Conservation (phyloP, 1,284 basidiomycete species). For the Albatrellus sp. region DNA sequence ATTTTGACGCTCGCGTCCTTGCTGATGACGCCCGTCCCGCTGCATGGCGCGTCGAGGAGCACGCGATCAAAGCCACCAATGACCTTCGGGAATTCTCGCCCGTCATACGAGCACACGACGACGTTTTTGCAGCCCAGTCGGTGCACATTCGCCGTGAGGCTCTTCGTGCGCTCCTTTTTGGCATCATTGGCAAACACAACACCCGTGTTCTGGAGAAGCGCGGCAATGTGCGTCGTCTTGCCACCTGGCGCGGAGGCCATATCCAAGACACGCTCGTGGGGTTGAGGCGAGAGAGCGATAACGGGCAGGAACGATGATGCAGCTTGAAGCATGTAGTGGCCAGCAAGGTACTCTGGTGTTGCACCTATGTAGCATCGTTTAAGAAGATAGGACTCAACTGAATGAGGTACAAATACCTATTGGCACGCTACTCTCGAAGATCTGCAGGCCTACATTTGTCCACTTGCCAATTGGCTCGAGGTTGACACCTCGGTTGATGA, state of each 20-base stretch:
- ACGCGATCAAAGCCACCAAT: constrained; percentile 98
- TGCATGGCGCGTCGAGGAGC: constrained; percentile 93
- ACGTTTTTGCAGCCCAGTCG: constrained; percentile 98
- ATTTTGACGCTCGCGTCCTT: constrained; percentile 97
- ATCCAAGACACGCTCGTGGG: constrained; percentile 89
- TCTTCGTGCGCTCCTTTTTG: constrained; percentile 92
- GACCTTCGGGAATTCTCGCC: constrained; percentile 97
- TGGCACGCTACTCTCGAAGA: constrained; percentile 94
- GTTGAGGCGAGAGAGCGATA: constrained; percentile 88
- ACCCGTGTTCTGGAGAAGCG: constrained; percentile 95
- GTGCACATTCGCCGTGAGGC: constrained; percentile 93
- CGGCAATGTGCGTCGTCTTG: constrained; percentile 94
- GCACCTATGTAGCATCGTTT: constrained; percentile 39
- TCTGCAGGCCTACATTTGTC: constrained; percentile 96
- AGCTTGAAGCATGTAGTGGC: constrained; percentile 99
- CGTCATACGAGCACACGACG: constrained; percentile 95
- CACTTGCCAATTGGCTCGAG: constrained; percentile 98
- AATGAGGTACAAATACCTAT: constrained; percentile 45
- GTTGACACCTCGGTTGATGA: constrained; percentile 94
- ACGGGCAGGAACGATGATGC: constrained; percentile 99
- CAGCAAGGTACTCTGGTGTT: constrained; percentile 97
- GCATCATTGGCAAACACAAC: constrained; percentile 97
- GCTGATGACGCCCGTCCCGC: constrained; percentile 95
- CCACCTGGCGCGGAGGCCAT: constrained; percentile 99
- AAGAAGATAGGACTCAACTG: constrained; percentile 3